Evolutionary conservation across 305 asterid species (phyloP), one percentile per base, ranked within the genome.

Genomic region (Fraxinus xanthoxyloides): DNA sequence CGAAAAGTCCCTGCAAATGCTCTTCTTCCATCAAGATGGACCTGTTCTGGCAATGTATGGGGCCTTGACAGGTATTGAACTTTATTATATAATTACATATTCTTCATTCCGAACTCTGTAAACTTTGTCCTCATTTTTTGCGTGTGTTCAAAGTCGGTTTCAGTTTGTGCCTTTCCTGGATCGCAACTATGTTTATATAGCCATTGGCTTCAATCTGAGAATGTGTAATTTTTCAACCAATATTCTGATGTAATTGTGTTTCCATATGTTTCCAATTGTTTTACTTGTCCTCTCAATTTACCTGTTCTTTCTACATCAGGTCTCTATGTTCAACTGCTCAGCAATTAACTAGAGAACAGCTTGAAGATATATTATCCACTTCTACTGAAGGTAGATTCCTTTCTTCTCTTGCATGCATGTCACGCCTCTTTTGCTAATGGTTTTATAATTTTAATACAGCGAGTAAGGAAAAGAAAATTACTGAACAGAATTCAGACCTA

Each of bases 1-100:
- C 98, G 98, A 75, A 92, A 91, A 89, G 87, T 92, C 84, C 97
- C 98, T 3, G 91, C 85, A 40, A 85, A 89, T 89, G 98, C 93
- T 86, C 89, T 86, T 82, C 92, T 94, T 87, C 92, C 91, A 88
- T 89, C 91, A 35, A 89, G 86, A 85, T 96, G 98, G 98, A 89
- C 92, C n/a, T 94, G 99, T 90, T 82, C 93, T 9, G 89, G 87
- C 61, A 96, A 96, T 86, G 79, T 72, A 61, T 85, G 95, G 93
- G 95, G 92, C 90, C 88, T 80, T 36, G 92, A 87, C 82, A 92
- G 99, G 99, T 96, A 80, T 19, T 59, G 5, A 77, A 82, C 51
- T 78, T 75, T 76, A 76, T 19, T 15, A 15, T 3, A 51, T 43
- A 43, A 51, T 51, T 75, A 80, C 13, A 43, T 35, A 31, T 78